Conservation (phyloP, 2,329 filamentous ascomycete genomes). For the Chaetoscypha palmicola region DNA sequence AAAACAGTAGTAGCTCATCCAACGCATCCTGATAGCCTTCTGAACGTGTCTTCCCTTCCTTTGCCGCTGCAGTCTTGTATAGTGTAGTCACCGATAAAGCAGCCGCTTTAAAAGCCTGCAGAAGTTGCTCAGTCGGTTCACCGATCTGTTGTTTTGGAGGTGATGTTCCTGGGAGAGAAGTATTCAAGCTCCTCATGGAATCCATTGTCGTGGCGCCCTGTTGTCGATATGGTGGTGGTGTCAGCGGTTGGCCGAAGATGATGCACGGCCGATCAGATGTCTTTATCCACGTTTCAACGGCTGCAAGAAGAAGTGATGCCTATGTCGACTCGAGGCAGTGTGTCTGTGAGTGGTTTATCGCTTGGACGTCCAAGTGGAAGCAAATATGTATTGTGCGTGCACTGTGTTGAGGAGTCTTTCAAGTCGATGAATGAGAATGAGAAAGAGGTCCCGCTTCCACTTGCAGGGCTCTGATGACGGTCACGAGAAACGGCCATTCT, state of each 20-base stretch:
- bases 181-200: constrained; percentile 57
- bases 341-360: not conserved
- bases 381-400: not conserved
- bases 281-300: too few species aligned
- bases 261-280: too few species aligned
- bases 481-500: too few species aligned
- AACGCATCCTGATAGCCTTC: constrained; percentile 92
- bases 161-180: constrained; percentile 46
- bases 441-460: not conserved
- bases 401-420: not conserved
- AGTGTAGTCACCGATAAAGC: constrained; percentile 92
- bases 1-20: constrained; percentile 77
- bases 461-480: not conserved
- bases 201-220: constrained; percentile 42
- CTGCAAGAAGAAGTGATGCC: not conserved
- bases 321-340: not conserved
- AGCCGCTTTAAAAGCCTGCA: constrained; percentile 86
- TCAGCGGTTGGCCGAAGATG: not conserved
- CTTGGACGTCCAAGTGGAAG: not conserved
- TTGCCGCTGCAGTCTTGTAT: constrained; percentile 82
- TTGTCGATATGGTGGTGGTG: not conserved
- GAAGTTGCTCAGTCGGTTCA: constrained; percentile 56
- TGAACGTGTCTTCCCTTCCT: constrained; percentile 65
- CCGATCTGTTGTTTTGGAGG: constrained; percentile 36
- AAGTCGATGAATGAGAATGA: too few species aligned